These are phyloP conservation scores for Trametes cubensis DNA, from an alignment of 768 basidiomycete species.

Conservation along the genomic window DNA sequence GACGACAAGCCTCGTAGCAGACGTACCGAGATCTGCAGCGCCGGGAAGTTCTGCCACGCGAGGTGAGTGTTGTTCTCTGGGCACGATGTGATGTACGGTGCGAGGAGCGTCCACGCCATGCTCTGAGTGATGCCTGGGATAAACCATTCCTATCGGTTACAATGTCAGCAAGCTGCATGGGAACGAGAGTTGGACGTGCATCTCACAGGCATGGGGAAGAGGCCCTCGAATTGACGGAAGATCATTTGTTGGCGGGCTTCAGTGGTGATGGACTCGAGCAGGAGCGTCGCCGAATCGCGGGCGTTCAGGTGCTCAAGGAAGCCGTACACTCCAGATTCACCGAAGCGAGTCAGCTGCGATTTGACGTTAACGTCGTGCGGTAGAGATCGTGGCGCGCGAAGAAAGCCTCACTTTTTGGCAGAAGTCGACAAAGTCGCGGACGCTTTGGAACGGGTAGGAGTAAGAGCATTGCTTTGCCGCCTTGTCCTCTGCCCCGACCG, in stretches of 20 bases:
- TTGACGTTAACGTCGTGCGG: background rate
- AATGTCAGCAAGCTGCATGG: background rate
- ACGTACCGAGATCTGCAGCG: constrained; percentile 48
- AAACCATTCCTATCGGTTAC: constrained; percentile 43
- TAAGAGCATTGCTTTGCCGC: constrained; percentile 59
- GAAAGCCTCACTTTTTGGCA: constrained; percentile 47
- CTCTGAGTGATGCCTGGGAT: constrained; percentile 60
- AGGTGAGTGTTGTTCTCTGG: constrained; percentile 55
- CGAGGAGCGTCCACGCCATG: constrained; percentile 64
- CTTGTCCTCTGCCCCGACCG: constrained; percentile 34
- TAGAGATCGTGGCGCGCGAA: too few species aligned
- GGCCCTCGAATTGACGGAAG: constrained; percentile 62
- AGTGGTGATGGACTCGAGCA: constrained; percentile 59
- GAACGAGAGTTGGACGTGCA: background rate
- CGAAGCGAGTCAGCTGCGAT: constrained; percentile 48
- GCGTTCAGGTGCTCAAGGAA: constrained; percentile 68
- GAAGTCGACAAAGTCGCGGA: constrained; percentile 63
- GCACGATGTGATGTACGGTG: constrained; percentile 55
- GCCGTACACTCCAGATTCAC: constrained; percentile 63
- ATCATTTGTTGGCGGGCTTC: constrained; percentile 69
- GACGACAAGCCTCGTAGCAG: background rate
- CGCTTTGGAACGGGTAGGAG: constrained; percentile 54
- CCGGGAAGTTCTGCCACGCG: constrained; percentile 59
- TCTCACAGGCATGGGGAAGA: constrained; percentile 60
- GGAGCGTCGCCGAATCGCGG: constrained; percentile 51